Base-by-base conservation (phyloP, 169 alveolate genomes). In the Besnoitia besnoiti region DNA sequence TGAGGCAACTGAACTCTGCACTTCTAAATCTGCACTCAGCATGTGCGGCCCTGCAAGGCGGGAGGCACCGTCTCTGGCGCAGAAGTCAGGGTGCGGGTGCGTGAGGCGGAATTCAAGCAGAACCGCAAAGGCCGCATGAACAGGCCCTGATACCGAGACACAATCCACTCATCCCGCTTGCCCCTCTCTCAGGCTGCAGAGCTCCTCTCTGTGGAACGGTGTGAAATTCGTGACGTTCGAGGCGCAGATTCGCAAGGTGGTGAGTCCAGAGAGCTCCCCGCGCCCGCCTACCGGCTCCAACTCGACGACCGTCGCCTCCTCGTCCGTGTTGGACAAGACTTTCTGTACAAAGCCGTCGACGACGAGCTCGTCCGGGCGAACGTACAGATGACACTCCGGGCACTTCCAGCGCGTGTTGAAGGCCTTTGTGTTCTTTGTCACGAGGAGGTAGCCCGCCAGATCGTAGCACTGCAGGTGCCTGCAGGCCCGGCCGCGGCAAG, bases 331-430 rank as follows among this genome's bases (percentile, higher is more conserved):
- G 3, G 80, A 14, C 44, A 97, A 77, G 39, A 97, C 85, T 44
- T 92, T 91, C 80, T 95, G 95, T 42, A 97, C 97, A 85, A 95
- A 97, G 77, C 95, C 95, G 77, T 97, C 99, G 0, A 97, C 93
- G n/a, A 96, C 96, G 50, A 97, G 79, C 94, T 96, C 97, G 61
- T 92, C 93, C 35, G 99, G 99, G 84, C 98, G 96, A 24, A 97
- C 96, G 35, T 93, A 94, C 39, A 97, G 90, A n/a, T 95, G 96
- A 76, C 99, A 98, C 8, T 97, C 96, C 35, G 99, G 99, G 93
- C 99, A 98, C 89, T 95, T 96, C 99, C 99, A 98, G 84, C 99
- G 93, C 76, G 96, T 97, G 92, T 97, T 97, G 95, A 97, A 97
- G 62, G 99, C 99, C 91, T 97, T 97, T 42, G 98, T 96, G 91